Conservation (phyloP, 257 asterid species). For the Rehmannia glutinosa region DNA sequence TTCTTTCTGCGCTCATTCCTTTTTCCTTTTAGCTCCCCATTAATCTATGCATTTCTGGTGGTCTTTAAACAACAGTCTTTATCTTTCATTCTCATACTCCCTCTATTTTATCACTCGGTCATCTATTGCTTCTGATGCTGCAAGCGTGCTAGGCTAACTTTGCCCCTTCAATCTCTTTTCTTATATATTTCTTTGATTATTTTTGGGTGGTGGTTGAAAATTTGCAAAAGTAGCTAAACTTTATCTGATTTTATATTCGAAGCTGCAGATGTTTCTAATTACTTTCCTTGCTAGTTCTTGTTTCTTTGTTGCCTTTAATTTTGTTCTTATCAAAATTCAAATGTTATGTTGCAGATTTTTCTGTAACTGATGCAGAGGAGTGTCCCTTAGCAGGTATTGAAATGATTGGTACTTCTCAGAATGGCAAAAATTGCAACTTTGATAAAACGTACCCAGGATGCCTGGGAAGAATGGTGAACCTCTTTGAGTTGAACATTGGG, state of each 20-base stretch:
- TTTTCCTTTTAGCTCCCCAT: conserved; percentile 1
- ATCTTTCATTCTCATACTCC: background rate
- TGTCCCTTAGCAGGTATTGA: conserved; percentile 42
- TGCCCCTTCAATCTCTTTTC: background rate
- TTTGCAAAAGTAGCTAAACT: conserved; percentile 2
- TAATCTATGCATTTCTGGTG: conserved; percentile 25
- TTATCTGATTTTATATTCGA: background rate
- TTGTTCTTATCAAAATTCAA: conserved; percentile 3
- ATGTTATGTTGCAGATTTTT: conserved; percentile 3
- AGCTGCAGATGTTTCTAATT: conserved; percentile 5
- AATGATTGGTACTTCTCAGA: conserved; percentile 68
- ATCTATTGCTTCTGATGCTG: too few species aligned
- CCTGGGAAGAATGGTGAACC: conserved; percentile 90
- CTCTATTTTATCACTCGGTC: background rate
- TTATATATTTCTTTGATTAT: background rate
- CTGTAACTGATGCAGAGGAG: conserved; percentile 13
- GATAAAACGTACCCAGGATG: conserved; percentile 73
- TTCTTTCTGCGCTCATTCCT: conserved; percentile 11
- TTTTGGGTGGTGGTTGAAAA: conserved; percentile 1
- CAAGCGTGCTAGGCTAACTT: too few species aligned
- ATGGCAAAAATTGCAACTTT: conserved; percentile 30
- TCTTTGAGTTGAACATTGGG: conserved; percentile 73
- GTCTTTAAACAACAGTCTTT: background rate
- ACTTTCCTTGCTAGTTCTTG: conserved; percentile 6
- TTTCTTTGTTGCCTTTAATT: background rate